Evolutionary conservation across 2,329 filamentous ascomycete genomes (phyloP).

Genomic region (Xylariales sp.): DNA sequence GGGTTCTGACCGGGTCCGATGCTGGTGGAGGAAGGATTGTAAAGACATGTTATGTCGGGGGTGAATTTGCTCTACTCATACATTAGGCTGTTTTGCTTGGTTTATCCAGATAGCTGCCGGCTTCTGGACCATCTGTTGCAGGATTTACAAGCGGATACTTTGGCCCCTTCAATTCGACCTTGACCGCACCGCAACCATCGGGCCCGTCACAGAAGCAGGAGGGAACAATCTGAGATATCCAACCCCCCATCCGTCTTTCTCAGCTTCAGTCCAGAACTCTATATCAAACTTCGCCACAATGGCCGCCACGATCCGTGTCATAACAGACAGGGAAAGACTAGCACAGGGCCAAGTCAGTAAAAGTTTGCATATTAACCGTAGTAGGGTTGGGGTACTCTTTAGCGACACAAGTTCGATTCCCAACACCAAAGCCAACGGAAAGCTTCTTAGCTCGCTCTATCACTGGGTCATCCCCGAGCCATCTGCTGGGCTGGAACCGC

Average conservation of each 20-base stretch:
- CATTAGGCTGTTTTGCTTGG: too few relatives aligned
- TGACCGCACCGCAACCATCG: background rate
- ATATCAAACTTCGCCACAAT: background rate
- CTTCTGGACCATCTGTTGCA: too few relatives aligned
- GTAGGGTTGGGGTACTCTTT: background rate
- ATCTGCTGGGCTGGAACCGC: slow-evolving; percentile 3
- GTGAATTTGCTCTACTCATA: too few relatives aligned
- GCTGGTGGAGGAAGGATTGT: too few relatives aligned
- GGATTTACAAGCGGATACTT: too few relatives aligned
- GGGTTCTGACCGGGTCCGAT: too few relatives aligned
- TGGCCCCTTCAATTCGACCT: background rate
- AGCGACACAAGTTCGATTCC: slow-evolving; percentile 1
- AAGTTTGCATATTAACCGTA: background rate
- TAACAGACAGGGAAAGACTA: slow-evolving; percentile 3
- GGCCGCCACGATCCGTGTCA: slow-evolving; percentile 1
- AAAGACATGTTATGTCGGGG: too few relatives aligned
- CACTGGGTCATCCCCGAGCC: background rate
- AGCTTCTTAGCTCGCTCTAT: slow-evolving; percentile 2
- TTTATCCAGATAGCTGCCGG: too few relatives aligned
- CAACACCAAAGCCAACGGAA: background rate
- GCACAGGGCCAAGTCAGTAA: background rate
- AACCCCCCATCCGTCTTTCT: slow-evolving; percentile 3
- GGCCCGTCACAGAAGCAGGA: slow-evolving; percentile 2
- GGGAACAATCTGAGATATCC: slow-evolving; percentile 3
- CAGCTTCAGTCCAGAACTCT: background rate